These are phyloP conservation scores for Zymoseptoria brevis DNA, from an alignment of 2,329 filamentous ascomycete genomes.

Conservation along the genomic window DNA sequence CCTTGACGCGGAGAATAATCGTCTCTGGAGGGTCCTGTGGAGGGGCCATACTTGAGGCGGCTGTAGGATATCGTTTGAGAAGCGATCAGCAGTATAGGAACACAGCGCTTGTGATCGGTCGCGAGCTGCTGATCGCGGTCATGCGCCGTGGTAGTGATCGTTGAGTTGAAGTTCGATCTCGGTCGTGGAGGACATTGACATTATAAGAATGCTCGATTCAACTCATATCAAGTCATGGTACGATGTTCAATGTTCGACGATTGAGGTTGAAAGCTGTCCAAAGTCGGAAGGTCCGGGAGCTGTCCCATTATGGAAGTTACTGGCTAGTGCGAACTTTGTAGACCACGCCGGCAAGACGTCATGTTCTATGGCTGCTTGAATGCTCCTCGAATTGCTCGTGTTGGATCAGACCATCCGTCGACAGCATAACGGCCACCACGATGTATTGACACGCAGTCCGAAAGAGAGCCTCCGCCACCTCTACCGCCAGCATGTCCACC, in stretches of 20 bases:
- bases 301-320: background rate
- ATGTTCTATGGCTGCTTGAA: background rate
- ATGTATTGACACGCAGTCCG: background rate
- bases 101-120: too few relatives aligned
- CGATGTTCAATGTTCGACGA: background rate
- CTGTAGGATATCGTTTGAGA: background rate
- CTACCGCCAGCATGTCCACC: background rate
- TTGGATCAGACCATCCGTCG: background rate
- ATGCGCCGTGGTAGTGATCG: background rate
- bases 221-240: too few relatives aligned
- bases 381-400: background rate
- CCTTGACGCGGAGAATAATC: conserved; percentile 27
- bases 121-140: background rate
- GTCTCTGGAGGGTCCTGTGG: conserved; percentile 20
- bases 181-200: background rate
- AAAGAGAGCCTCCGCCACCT: background rate
- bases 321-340: background rate
- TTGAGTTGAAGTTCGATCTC: background rate
- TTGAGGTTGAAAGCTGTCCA: background rate
- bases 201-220: background rate
- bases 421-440: background rate
- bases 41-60: conserved; percentile 19
- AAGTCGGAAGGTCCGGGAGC: background rate
- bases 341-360: background rate
- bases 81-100: too few relatives aligned